Evolutionary conservation across 768 basidiomycete species (phyloP), one percentile per base, ranked within the genome.

Genomic region (Crepidotus variabilis): DNA sequence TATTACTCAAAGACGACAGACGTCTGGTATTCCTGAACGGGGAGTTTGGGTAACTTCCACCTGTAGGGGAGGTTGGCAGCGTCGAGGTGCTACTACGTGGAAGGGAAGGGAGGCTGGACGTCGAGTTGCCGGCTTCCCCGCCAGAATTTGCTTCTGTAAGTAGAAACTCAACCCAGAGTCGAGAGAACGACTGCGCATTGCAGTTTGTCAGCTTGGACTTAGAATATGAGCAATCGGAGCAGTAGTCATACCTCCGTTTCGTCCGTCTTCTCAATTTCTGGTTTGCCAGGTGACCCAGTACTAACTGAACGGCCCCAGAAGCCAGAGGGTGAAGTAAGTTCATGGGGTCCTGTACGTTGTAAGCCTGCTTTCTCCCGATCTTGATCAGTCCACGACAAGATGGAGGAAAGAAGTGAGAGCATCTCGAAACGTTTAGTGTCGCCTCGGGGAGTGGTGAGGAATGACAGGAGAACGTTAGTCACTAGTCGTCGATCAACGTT

Each of bases 381-480:
- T 47, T 79, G 75, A 60, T 99, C 97, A 43, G 83, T 79, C 97
- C 97, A 99, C 1, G 83, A 85, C n/a, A 99, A 81, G 54, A 99
- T 87, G 10, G 93, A 90, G 2, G 91, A 81, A 13, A 99, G 81
- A 0, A 99, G 79, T 1, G 85, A 79, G 11, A 99, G 82, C 88
- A 99, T 98, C 72, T 99, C 97, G 69, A 96, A 99, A 1, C 96
- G 86, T 67, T 99, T 99, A 32, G 87, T 75, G 71, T 99, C 97
- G 28, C 86, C 90, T 5, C 97, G 86, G 5, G 94, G 92, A 1
- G 94, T 96, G 21, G 82, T 82, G 51, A 99, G 78, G 75, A 97
- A 99, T 0, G 87, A 87, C 18, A 98, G 79, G 14, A 99, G 76
- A 55, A 98, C 86, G 67, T 99, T 99, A 34, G 92, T 96, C 33